These are phyloP conservation scores for Blepharisma undulans DNA, from an alignment of 169 alveolate genomes.

Conservation along the genomic window DNA sequence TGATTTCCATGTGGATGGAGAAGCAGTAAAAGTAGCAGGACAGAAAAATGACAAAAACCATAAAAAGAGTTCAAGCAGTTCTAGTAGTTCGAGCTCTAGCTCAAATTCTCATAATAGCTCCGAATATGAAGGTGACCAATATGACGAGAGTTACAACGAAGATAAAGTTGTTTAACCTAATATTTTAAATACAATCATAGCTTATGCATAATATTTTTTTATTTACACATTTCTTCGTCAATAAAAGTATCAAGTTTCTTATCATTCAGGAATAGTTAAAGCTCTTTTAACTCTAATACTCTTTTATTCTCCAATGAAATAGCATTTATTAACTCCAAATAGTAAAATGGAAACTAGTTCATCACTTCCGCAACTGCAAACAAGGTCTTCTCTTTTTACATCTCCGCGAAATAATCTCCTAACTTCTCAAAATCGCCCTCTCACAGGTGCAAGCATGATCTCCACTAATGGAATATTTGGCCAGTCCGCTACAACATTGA, in stretches of 20 bases:
- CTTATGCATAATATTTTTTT: no score
- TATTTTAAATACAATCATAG: not conserved
- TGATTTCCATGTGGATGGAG: not conserved
- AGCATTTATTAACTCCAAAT: no score
- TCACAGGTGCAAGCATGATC: not conserved
- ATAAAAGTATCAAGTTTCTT: not conserved
- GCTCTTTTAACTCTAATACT: not conserved
- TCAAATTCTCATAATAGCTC: not conserved
- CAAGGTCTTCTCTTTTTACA: not conserved
- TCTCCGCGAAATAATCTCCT: not conserved
- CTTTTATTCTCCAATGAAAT: not conserved
- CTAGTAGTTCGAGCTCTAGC: not conserved
- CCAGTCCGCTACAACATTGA: conserved; percentile 6
- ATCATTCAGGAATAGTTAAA: not conserved
- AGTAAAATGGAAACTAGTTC: not conserved
- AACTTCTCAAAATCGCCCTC: not conserved
- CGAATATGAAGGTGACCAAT: not conserved
- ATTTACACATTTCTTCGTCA: not conserved
- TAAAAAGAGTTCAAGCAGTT: not conserved
- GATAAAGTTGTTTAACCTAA: not conserved
- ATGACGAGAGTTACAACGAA: not conserved
- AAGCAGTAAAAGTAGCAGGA: not conserved
- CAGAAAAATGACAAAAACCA: not conserved
- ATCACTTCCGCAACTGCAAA: not conserved
- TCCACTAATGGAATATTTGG: not conserved